phyloP scores from a whole-genome alignment of 768 basidiomycete species.

The Russula olivacea region DNA sequence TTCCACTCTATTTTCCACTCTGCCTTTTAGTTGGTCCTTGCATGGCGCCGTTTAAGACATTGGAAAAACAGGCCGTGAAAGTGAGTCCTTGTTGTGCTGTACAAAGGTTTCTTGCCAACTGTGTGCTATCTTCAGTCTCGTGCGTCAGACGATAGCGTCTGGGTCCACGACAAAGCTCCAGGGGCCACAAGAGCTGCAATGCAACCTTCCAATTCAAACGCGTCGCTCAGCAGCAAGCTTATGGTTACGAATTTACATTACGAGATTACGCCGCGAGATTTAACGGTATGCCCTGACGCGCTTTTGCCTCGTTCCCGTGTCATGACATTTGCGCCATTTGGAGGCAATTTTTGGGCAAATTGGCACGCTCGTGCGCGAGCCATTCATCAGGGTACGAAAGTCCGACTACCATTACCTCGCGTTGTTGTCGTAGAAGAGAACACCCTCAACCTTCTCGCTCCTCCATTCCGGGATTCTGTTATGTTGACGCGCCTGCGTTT shows the following conservation, averaged over 20 bases:
- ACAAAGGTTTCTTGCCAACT: not conserved
- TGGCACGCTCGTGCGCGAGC: slow-evolving; percentile 89
- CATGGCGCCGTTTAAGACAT: slow-evolving; percentile 12
- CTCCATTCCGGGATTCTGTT: slow-evolving; percentile 27
- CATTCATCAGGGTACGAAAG: slow-evolving; percentile 87
- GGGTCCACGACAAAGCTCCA: slow-evolving; percentile 21
- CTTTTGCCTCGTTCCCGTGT: slow-evolving; percentile 2
- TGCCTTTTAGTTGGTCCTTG: not conserved
- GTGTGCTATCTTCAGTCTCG: slow-evolving; percentile 10
- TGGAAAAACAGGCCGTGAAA: not conserved
- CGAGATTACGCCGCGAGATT: slow-evolving; percentile 82
- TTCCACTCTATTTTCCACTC: not conserved
- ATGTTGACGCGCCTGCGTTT: slow-evolving; percentile 25
- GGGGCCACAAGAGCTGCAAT: not conserved
- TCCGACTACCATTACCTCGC: slow-evolving; percentile 42
- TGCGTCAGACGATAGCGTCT: slow-evolving; percentile 15
- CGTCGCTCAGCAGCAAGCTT: slow-evolving; percentile 37
- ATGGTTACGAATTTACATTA: slow-evolving; percentile 87
- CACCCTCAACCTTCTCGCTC: slow-evolving; percentile 41
- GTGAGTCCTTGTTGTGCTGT: not conserved
- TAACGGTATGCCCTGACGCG: slow-evolving; percentile 53
- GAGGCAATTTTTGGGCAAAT: slow-evolving; percentile 89
- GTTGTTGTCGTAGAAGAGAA: slow-evolving; percentile 52
- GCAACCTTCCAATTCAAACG: not conserved
- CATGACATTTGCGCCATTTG: not conserved